Percentiles rank a stretch among this genome's conserved stretches.
phyloP scores from a whole-genome alignment of 352 stramenopile genomes.

The Phytophthora citricola region DNA sequence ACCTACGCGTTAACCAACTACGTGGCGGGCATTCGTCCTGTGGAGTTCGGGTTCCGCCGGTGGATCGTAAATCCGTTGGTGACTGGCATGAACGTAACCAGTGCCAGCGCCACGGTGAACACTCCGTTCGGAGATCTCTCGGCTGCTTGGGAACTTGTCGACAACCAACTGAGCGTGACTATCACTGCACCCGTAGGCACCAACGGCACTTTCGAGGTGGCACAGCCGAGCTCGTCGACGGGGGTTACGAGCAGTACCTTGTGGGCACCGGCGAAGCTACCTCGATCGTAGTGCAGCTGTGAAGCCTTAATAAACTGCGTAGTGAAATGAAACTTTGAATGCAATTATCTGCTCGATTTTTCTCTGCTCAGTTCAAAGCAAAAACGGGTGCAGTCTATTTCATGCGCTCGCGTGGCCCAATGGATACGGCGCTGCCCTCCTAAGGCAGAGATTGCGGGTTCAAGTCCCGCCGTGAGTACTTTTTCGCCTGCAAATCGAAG shows the following conservation, averaged over 20 bases:
- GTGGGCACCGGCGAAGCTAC: conserved; percentile 15
- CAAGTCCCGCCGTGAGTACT: conserved; percentile 71
- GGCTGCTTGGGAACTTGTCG: conserved; percentile 9
- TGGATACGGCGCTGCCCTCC: conserved; percentile 76
- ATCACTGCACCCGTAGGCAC: conserved; percentile 27
- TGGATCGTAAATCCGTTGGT: conserved; percentile 44
- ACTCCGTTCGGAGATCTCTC: conserved; percentile 25
- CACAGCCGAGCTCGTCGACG: conserved; percentile 21
- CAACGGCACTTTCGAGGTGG: conserved; percentile 26
- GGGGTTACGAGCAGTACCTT: conserved; percentile 15
- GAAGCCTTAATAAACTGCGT: neutral
- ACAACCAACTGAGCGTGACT: conserved; percentile 14
- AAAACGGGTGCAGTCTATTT: too few relatives aligned
- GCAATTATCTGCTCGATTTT: neutral
- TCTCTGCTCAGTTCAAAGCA: neutral
- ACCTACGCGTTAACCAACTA: conserved; percentile 44
- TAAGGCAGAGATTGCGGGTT: conserved; percentile 81
- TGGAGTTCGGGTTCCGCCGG: conserved; percentile 33
- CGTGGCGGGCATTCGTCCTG: conserved; percentile 32
- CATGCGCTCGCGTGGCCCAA: conserved; percentile 65
- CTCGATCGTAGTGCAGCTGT: conserved; percentile 14
- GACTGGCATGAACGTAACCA: conserved; percentile 31
- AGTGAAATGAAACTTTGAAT: neutral
- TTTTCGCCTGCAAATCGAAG: conserved; percentile 17
- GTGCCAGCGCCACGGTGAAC: conserved; percentile 31